Evolutionary conservation across 2,329 filamentous ascomycete genomes (phyloP).

Genomic region (Ceratocystiopsis brevicomis): DNA sequence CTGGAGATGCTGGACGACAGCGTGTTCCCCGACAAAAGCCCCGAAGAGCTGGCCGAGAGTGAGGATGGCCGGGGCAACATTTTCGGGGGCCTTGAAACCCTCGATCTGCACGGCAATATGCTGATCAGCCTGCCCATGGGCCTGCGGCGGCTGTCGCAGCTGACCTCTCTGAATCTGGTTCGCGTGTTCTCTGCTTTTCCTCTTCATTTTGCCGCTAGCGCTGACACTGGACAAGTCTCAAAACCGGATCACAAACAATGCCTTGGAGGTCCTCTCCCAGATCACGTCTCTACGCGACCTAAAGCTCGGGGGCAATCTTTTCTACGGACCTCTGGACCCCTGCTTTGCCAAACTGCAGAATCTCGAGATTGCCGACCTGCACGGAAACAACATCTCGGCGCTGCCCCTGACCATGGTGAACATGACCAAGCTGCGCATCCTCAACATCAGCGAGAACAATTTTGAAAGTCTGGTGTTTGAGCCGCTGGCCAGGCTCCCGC

Average conservation of each 20-base stretch:
- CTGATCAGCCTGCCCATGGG: slow-evolving; percentile 57
- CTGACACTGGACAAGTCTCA: slow-evolving; percentile 40
- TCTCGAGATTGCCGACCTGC: slow-evolving; percentile 66
- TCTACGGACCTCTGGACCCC: slow-evolving; percentile 48
- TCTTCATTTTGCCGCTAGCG: neutral
- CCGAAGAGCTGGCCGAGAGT: slow-evolving; percentile 38
- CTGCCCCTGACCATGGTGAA: slow-evolving; percentile 50
- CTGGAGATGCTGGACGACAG: slow-evolving; percentile 52
- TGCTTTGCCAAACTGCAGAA: slow-evolving; percentile 44
- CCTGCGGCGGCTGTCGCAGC: slow-evolving; percentile 48
- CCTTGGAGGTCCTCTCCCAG: slow-evolving; percentile 54
- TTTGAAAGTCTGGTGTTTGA: slow-evolving; percentile 55
- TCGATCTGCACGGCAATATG: slow-evolving; percentile 76
- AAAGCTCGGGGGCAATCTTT: slow-evolving; percentile 58
- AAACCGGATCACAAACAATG: slow-evolving; percentile 58
- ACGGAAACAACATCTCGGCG: slow-evolving; percentile 56
- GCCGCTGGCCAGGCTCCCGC: slow-evolving; percentile 43
- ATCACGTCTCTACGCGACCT: slow-evolving; percentile 58
- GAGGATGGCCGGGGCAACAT: slow-evolving; percentile 52
- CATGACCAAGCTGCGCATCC: slow-evolving; percentile 48
- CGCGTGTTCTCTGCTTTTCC: slow-evolving; percentile 18
- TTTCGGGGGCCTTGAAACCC: slow-evolving; percentile 61
- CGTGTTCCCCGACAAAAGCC: slow-evolving; percentile 57
- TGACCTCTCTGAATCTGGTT: slow-evolving; percentile 71
- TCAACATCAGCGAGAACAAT: slow-evolving; percentile 67